phyloP scores from a whole-genome alignment of 2,329 filamentous ascomycete genomes.

The Cordyceps cicadae region DNA sequence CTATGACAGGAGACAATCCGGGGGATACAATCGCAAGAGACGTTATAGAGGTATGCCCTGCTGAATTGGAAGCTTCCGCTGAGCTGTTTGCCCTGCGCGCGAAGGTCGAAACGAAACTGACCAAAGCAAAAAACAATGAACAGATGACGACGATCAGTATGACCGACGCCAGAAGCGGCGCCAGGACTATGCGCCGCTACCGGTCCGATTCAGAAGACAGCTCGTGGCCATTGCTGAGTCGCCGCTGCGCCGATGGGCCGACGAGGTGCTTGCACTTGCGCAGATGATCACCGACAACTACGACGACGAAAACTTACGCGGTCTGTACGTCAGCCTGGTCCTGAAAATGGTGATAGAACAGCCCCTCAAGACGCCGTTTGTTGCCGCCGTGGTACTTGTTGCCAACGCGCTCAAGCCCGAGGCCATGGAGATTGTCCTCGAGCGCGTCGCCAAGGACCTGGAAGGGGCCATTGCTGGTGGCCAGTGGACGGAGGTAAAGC shows the following conservation, averaged over 20 bases:
- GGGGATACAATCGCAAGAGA: constrained; percentile 62
- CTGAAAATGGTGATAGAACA: constrained; percentile 79
- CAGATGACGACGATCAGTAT: constrained; percentile 55
- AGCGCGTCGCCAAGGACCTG: constrained; percentile 49
- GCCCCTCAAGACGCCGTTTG: constrained; percentile 94
- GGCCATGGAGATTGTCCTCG: constrained; percentile 62
- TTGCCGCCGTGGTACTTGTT: constrained; percentile 73
- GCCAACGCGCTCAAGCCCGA: constrained; percentile 72
- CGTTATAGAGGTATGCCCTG: constrained; percentile 62
- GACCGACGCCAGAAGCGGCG: constrained; percentile 68
- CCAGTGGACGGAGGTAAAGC: constrained; percentile 85
- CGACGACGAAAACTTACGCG: constrained; percentile 72
- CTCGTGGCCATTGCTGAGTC: constrained; percentile 76
- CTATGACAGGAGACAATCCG: constrained; percentile 46
- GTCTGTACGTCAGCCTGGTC: constrained; percentile 63
- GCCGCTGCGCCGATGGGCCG: constrained; percentile 66
- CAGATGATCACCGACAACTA: constrained; percentile 73
- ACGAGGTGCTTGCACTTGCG: constrained; percentile 68
- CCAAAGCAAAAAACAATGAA: not conserved
- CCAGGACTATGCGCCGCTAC: constrained; percentile 60
- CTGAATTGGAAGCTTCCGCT: constrained; percentile 1
- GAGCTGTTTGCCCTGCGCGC: constrained; percentile 6
- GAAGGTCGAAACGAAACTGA: not conserved
- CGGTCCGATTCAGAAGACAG: constrained; percentile 67
- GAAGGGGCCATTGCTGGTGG: constrained; percentile 64